Conservation (phyloP, 2,329 filamentous ascomycete genomes). For the Anisogramma anomala region DNA sequence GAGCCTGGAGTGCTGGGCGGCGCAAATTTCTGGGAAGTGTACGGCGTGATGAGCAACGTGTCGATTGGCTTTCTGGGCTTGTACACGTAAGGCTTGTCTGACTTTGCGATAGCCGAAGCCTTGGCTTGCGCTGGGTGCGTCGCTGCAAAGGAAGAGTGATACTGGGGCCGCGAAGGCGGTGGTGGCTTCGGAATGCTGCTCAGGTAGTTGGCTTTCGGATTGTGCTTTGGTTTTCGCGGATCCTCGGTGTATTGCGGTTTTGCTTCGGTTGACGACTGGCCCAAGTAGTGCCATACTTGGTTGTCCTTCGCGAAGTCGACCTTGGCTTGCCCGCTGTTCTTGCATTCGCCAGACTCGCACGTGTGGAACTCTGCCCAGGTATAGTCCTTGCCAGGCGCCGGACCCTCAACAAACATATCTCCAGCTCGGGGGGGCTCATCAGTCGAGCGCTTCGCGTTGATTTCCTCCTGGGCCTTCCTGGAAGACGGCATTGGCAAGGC, state of each 20-base stretch:
- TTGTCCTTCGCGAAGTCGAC: constrained; percentile 62
- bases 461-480: constrained; percentile 50
- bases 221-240: constrained; percentile 45
- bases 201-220: constrained; percentile 59
- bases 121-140: constrained; percentile 14
- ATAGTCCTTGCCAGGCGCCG: constrained; percentile 28
- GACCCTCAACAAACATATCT: constrained; percentile 50
- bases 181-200: constrained; percentile 48
- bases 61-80: constrained; percentile 33
- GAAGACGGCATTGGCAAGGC: constrained; percentile 60
- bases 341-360: constrained; percentile 31
- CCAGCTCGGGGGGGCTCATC: constrained; percentile 54
- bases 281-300: constrained; percentile 81
- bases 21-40: constrained; percentile 26
- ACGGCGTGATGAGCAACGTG: constrained; percentile 18
- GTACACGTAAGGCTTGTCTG: constrained; percentile 41
- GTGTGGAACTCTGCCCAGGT: constrained; percentile 73
- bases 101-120: constrained; percentile 15
- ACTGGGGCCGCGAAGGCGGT: constrained; percentile 18
- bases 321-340: constrained; percentile 51
- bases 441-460: constrained; percentile 53
- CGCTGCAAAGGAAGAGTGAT: constrained; percentile 14
- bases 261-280: constrained; percentile 75
- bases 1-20: constrained; percentile 18
- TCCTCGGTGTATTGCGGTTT: constrained; percentile 86